Evolutionary conservation across 495 filamentous ascomycete species (phyloP), one percentile per base, ranked within the genome.

Genomic region (Neurospora hispaniola): DNA sequence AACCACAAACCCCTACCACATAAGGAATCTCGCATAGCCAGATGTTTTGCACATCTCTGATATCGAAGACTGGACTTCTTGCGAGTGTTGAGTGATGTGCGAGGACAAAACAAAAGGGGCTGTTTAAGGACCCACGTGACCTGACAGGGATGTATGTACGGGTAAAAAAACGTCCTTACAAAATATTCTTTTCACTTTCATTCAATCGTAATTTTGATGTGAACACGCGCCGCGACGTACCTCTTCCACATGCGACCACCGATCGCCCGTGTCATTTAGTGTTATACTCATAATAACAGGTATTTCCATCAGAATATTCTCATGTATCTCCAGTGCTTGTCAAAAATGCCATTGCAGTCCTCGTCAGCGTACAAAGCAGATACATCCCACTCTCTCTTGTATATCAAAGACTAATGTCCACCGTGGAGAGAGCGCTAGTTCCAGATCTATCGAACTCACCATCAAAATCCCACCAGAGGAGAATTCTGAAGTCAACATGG

Each of bases 401-500:
- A 3, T 31, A 66, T 9, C 27, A 4, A 16, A 66, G 35, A 9
- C 54, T 66, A 66, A 66, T 14, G 31, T 14, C 16, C 14, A 14
- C 12, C 5, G 31, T 62, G 3, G 54, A 35, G 7, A 31, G 27
- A 62, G 35, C 35, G 4, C 54, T 3, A 1, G 8, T 6, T 62
- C 14, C 6, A 3, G 12, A 35, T 35, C 27, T 16, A 31, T 38
- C 14, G 4, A 3, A 16, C 6, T 18, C 27, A 18, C 1, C 6
- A 14, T 3, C 0, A 31, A 18, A 35, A 66, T 1, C 27, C 14
- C 54, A 14, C 54, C 23, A 66, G 54, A 66, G 0, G 1, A 66
- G 14, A 38, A 16, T 38, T 66, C 2, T 27, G 54, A 66, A 66
- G 6, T 9, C 7, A 54, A 16, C 23, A 81, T 79, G 77, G 43